These are phyloP conservation scores for Leishmania major DNA, from an alignment of 208 protist species.

Conservation along the genomic window DNA sequence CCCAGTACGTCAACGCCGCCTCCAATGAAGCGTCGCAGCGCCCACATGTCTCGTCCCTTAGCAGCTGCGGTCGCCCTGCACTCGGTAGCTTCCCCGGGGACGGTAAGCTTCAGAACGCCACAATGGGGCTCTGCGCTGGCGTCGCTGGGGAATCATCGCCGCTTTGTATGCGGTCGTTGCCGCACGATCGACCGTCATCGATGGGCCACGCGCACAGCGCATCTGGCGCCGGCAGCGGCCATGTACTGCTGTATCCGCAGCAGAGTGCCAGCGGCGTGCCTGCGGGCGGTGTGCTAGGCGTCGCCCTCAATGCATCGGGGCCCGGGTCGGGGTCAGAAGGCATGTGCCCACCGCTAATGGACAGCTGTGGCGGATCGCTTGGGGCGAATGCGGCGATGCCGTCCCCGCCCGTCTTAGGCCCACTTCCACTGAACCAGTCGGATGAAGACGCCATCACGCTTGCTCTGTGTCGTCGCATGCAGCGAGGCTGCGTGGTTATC, in stretches of 20 bases:
- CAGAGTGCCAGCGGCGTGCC: background rate
- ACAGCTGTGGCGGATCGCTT: background rate
- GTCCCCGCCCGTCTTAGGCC: background rate
- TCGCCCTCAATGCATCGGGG: background rate
- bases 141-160: background rate
- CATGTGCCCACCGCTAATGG: background rate
- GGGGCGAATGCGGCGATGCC: background rate
- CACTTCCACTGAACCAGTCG: conserved; percentile 23
- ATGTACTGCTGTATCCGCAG: background rate
- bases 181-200: background rate
- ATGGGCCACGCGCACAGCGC: background rate
- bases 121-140: background rate
- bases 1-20: conserved; percentile 34
- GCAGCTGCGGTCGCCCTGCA: background rate
- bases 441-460: conserved; percentile 55
- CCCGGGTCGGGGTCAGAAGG: background rate
- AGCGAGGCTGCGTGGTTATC: conserved; percentile 36
- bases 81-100: conserved; percentile 12
- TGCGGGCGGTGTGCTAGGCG: background rate
- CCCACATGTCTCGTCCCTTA: background rate
- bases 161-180: background rate
- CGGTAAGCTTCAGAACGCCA: background rate
- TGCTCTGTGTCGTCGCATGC: conserved; percentile 58
- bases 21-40: conserved; percentile 7
- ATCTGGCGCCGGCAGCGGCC: background rate